Base-by-base conservation (phyloP, 2,329 filamentous ascomycete genomes). In the Ceratocystiopsis minuta region DNA sequence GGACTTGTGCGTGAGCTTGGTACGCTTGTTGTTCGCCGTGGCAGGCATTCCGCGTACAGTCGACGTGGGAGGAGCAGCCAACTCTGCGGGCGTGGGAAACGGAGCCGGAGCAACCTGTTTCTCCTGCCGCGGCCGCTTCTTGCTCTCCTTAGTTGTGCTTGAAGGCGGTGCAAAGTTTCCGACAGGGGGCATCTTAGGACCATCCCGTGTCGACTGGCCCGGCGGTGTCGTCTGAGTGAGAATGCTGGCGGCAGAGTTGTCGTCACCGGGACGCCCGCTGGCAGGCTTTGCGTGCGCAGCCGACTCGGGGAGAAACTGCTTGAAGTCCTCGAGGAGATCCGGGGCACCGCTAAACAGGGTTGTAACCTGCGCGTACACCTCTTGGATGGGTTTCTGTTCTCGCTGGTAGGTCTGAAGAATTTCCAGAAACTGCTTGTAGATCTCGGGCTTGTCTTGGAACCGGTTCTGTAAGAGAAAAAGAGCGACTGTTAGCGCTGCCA, bases 371-470 rank as follows among this genome's bases (percentile, higher is more conserved):
- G 84, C 82, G 58, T 98, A 98, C 3, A 98, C 90, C 59, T 98
- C 90, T 57, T 95, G 87, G 34, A 98, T 98, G 0, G 90, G 92
- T 56, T 96, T 96, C 41, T 90, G 93, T 58, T 98, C 90, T 44
- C 90, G 76, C 60, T 98, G 90, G 54, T 98, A 98, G 2, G 90
- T 98, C 60, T 98, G 90, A 37, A 98, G 66, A 39, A 98, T 98
- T 58, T 98, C 90, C 28, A 98, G 70, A 55, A 98, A 98, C 56
- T 98, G 88, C 60, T 98, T 98, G 66, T 98, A 98, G 48, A 98
- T 96, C 57, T 98, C 90, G 7, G 90, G 90, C 49, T 93, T 87
- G 54, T 87, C 80, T 52, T 93, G 80, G 61, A 96, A 98, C 37
- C 90, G 88, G 57, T 96, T 98, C 85, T 94, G 54, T 17, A 37